Percentiles rank a stretch among this genome's conserved stretches.
Evolutionary conservation across 2,329 filamentous ascomycete genomes (phyloP).

Genomic region (Venturia asperata): DNA sequence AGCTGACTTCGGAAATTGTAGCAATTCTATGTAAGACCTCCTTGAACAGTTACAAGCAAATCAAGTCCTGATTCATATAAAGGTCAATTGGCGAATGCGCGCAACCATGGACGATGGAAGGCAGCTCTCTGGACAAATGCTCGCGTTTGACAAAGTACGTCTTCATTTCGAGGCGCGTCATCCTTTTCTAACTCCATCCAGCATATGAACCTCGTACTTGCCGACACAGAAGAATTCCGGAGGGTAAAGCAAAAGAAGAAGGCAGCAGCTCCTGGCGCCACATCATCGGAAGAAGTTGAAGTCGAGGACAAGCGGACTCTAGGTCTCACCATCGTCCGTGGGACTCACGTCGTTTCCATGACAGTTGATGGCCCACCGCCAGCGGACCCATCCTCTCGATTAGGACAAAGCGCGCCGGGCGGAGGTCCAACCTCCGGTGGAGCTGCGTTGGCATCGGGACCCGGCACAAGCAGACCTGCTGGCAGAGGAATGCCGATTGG

Average conservation of each 20-base stretch:
- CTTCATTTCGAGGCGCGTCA: neutral
- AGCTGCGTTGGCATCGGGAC: slow-evolving; percentile 61
- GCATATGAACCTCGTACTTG: slow-evolving; percentile 99
- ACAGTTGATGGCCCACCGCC: slow-evolving; percentile 95
- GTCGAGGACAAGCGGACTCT: slow-evolving; percentile 97
- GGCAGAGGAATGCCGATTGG: slow-evolving; percentile 78
- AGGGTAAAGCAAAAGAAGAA: slow-evolving; percentile 68
- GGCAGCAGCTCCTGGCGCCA: slow-evolving; percentile 61
- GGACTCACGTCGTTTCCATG: slow-evolving; percentile 87
- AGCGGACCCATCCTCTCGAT: slow-evolving; percentile 80
- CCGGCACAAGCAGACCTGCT: slow-evolving; percentile 84
- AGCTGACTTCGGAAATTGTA: slow-evolving; percentile 39
- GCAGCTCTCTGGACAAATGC: slow-evolving; percentile 96
- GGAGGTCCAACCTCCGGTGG: slow-evolving; percentile 55
- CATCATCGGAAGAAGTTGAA: slow-evolving; percentile 62
- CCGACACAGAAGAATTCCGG: slow-evolving; percentile 96
- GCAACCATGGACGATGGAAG: slow-evolving; percentile 91
- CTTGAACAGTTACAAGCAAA: slow-evolving; percentile 15
- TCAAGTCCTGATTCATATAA: slow-evolving; percentile 11
- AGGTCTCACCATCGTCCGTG: slow-evolving; percentile 87
- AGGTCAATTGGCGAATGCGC: slow-evolving; percentile 99
- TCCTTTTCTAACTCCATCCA: slow-evolving; percentile 31
- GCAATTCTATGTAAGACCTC: slow-evolving; percentile 57
- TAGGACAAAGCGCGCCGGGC: slow-evolving; percentile 68
- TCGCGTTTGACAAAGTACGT: slow-evolving; percentile 90